Evolutionary conservation across 164 flowering plant genomes (phyloP).

Genomic region (Vitis riparia): DNA sequence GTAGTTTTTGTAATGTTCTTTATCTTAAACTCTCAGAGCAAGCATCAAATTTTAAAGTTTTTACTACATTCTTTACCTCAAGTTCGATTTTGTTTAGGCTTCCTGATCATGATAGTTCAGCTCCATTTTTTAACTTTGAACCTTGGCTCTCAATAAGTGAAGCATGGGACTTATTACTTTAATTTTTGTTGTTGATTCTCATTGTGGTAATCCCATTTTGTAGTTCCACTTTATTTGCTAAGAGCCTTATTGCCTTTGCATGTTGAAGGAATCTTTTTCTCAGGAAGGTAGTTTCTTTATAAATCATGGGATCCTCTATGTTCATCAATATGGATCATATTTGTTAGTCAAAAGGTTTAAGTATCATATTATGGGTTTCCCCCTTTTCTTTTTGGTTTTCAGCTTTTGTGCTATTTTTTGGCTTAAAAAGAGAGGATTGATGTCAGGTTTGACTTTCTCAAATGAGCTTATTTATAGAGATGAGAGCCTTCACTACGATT

Average conservation of each 20-base stretch:
- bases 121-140: not conserved
- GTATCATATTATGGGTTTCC: not conserved
- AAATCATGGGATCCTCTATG: not conserved
- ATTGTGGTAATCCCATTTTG: slow-evolving; percentile 15
- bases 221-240: slow-evolving; percentile 73
- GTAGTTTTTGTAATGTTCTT: not conserved
- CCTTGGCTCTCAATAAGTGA: not conserved
- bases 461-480: slow-evolving; percentile 88
- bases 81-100: not conserved
- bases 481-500: slow-evolving; percentile 88
- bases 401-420: slow-evolving; percentile 92
- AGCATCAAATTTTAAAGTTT: not conserved
- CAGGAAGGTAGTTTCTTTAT: slow-evolving; percentile 61
- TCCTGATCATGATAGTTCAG: not conserved
- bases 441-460: slow-evolving; percentile 89
- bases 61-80: too few species aligned
- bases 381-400: slow-evolving; percentile 13
- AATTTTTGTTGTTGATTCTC: not conserved
- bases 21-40: not conserved
- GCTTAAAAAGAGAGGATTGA: slow-evolving; percentile 86
- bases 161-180: slow-evolving; percentile 2
- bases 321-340: not conserved
- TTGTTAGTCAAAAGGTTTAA: not conserved
- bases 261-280: slow-evolving; percentile 93
- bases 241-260: slow-evolving; percentile 79